Evolutionary conservation across 306 rosid species (phyloP).

Genomic region (Vigna angularis): DNA sequence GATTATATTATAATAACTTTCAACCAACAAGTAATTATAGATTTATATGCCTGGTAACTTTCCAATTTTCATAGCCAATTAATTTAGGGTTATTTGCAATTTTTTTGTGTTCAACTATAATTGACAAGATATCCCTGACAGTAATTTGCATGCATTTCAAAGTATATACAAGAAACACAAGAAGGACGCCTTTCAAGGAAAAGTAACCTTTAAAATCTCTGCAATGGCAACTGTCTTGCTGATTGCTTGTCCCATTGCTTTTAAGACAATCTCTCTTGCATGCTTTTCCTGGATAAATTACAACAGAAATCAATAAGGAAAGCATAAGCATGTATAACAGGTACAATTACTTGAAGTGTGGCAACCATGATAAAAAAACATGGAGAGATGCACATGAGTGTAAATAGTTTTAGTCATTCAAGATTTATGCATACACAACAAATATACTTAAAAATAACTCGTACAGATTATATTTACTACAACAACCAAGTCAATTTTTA

Average conservation of each 20-base stretch:
- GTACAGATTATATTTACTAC: neutral
- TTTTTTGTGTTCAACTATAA: neutral
- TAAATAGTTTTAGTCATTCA: neutral
- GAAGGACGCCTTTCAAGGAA: conserved; percentile 21
- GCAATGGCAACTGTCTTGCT: conserved; percentile 96
- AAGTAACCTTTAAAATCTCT: conserved; percentile 84
- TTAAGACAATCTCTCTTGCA: conserved; percentile 83
- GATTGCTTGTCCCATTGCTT: conserved; percentile 99
- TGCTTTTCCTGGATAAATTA: conserved; percentile 74
- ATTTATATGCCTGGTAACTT: neutral
- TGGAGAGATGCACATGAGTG: neutral
- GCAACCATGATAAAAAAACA: neutral
- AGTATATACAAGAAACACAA: neutral
- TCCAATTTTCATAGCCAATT: neutral
- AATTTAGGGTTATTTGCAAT: neutral
- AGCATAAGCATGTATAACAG: conserved; percentile 11
- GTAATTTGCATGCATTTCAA: conserved; percentile 17
- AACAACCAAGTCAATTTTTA: neutral
- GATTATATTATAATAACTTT: neutral
- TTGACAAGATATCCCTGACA: neutral
- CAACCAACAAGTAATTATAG: neutral
- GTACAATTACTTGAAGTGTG: neutral
- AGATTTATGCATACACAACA: too few relatives aligned
- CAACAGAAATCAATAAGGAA: conserved; percentile 17
- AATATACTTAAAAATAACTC: neutral